Conservation (phyloP, 1,139 yeast species). For the Kodamaea ohmeri region DNA sequence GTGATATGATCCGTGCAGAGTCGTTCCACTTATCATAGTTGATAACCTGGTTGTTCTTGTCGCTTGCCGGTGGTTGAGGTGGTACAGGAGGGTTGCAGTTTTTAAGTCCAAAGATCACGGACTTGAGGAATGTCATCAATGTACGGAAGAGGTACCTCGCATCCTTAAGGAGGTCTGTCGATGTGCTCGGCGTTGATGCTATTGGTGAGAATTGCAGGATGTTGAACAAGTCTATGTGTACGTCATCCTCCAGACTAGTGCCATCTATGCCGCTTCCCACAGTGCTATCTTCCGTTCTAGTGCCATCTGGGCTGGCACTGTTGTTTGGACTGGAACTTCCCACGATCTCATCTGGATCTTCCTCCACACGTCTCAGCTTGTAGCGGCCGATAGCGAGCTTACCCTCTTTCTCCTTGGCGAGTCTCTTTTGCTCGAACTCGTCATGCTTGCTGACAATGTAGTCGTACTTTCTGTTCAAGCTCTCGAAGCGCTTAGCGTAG, state of each 20-base stretch:
- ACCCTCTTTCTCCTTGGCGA: conserved; percentile 42
- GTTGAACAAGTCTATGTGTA: conserved; percentile 29
- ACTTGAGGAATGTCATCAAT: conserved; percentile 83
- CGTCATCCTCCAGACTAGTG: not conserved
- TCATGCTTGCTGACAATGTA: conserved; percentile 65
- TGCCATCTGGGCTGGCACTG: too few species aligned
- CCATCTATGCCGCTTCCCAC: too few species aligned
- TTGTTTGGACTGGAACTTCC: too few species aligned
- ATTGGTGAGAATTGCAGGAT: conserved; percentile 43
- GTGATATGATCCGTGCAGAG: conserved; percentile 76
- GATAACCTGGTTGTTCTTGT: conserved; percentile 58
- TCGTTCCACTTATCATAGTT: conserved; percentile 73
- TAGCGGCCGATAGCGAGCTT: conserved; percentile 43
- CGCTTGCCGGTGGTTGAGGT: conserved; percentile 45
- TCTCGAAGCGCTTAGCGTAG: conserved; percentile 77
- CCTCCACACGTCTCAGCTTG: conserved; percentile 28
- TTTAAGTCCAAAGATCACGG: conserved; percentile 86
- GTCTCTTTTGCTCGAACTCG: conserved; percentile 46
- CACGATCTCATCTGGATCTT: conserved; percentile 7
- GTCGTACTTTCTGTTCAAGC: conserved; percentile 69
- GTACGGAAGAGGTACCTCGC: conserved; percentile 87
- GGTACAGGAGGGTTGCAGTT: conserved; percentile 88
- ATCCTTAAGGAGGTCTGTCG: conserved; percentile 75
- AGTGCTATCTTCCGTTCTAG: conserved; percentile 18
- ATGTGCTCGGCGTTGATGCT: conserved; percentile 29